Evolutionary conservation across 805 yeast species (phyloP).

Genomic region (Starmerella sp.): DNA sequence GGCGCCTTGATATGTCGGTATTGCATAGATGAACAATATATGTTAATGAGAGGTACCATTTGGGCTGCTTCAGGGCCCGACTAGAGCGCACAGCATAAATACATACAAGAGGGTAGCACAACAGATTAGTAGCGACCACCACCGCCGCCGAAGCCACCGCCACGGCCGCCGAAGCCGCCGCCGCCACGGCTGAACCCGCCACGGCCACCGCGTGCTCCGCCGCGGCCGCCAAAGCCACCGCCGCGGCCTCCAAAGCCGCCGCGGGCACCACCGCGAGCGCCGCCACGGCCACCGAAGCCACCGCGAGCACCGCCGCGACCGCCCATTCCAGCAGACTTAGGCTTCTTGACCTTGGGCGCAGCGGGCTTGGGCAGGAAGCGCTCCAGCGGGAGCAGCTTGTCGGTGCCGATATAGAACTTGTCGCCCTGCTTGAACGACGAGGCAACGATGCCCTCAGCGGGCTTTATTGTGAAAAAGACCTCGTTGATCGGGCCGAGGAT

Average conservation of each 20-base stretch:
- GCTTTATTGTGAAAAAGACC: constrained; percentile 94
- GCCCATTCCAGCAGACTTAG: constrained; percentile 67
- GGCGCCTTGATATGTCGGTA: too few relatives aligned
- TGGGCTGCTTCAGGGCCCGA: background rate
- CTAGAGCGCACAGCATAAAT: background rate
- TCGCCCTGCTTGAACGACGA: constrained; percentile 89
- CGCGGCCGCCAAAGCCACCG: constrained; percentile 21
- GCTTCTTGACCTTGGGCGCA: constrained; percentile 30
- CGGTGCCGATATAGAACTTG: constrained; percentile 89
- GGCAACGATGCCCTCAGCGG: constrained; percentile 93
- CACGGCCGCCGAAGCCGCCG: constrained; percentile 17
- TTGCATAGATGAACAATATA: background rate
- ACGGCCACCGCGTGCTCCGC: constrained; percentile 10
- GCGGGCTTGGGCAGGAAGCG: constrained; percentile 91
- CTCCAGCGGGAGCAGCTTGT: constrained; percentile 88
- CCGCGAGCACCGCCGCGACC: constrained; percentile 37
- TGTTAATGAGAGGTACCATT: background rate
- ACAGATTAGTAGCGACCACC: background rate
- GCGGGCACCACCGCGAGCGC: constrained; percentile 38
- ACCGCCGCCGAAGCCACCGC: constrained; percentile 1
- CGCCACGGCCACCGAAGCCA: constrained; percentile 37
- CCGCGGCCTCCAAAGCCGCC: constrained; percentile 31
- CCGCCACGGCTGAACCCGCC: constrained; percentile 19
- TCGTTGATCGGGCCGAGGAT: constrained; percentile 95
- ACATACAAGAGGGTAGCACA: background rate